Percentiles rank a stretch among this genome's conserved stretches.
Conservation (phyloP, 2,329 filamentous ascomycete genomes). For the Paecilomyces dactylethromorphus region DNA sequence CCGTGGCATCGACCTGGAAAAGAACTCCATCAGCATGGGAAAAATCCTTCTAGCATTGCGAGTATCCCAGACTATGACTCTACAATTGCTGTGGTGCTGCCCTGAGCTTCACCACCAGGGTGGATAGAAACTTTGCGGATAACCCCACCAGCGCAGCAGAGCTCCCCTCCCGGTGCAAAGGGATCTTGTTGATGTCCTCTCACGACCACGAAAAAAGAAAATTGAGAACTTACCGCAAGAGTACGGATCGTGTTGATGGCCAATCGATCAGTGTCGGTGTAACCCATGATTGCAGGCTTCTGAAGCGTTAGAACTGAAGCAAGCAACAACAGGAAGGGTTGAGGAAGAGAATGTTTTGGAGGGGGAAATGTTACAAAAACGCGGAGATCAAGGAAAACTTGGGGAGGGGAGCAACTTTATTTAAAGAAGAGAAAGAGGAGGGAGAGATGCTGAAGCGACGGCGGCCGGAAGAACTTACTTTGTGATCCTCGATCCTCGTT, state of each 20-base stretch:
- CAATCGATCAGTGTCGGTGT: constrained; percentile 78
- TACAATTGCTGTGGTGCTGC: background rate
- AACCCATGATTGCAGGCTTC: constrained; percentile 64
- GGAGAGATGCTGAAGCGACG: constrained; percentile 5
- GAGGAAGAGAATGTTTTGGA: background rate
- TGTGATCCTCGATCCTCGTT: background rate
- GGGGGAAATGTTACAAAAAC: constrained; percentile 4
- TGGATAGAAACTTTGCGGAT: background rate
- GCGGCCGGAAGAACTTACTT: background rate
- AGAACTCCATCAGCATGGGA: constrained; percentile 17
- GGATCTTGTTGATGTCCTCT: background rate
- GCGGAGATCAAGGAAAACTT: background rate
- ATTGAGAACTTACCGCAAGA: constrained; percentile 69
- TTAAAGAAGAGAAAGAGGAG: constrained; percentile 4
- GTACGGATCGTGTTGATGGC: constrained; percentile 97
- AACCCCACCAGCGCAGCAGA: background rate
- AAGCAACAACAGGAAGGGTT: constrained; percentile 5
- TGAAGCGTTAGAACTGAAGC: constrained; percentile 9
- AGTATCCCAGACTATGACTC: constrained; percentile 5
- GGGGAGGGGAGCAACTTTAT: constrained; percentile 11
- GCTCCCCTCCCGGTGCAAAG: background rate
- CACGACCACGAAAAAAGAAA: background rate
- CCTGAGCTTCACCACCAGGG: too few relatives aligned
- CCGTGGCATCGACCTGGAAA: constrained; percentile 88
- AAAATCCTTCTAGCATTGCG: constrained; percentile 3